phyloP scores from a whole-genome alignment of 2,329 filamentous ascomycete genomes.

The Coniochaeta ligniaria region DNA sequence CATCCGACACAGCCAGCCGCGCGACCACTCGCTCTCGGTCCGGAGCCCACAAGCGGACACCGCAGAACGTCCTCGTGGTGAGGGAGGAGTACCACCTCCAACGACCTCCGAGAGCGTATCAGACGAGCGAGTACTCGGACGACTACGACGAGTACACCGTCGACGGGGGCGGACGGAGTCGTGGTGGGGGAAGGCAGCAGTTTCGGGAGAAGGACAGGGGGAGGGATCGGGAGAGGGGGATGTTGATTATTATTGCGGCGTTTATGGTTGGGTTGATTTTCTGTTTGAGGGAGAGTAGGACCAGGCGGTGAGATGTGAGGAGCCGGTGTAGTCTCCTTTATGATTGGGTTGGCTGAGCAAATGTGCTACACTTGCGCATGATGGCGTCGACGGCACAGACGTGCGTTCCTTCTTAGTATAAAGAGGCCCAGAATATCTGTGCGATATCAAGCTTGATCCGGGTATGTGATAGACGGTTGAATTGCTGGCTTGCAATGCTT shows the following conservation, averaged over 20 bases:
- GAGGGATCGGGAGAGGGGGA: neutral
- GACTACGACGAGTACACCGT: conserved; percentile 1
- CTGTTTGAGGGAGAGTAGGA: neutral
- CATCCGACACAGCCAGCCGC: neutral
- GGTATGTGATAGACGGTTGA: no score
- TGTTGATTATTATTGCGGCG: neutral
- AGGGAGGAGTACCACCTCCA: neutral
- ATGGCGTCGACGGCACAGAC: no score
- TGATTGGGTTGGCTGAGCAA: neutral
- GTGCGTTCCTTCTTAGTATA: no score
- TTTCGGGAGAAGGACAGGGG: neutral
- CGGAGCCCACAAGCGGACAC: neutral
- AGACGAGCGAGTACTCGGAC: neutral
- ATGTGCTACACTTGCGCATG: neutral
- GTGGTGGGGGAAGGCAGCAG: neutral
- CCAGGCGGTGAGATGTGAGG: neutral
- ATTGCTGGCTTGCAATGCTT: no score
- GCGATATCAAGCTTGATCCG: no score
- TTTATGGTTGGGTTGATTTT: neutral
- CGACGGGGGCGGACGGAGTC: neutral
- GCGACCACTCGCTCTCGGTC: neutral
- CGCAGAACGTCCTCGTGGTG: neutral
- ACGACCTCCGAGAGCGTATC: neutral
- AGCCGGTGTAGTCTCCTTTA: neutral
- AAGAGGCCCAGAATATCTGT: no score